Base-by-base conservation (phyloP, 2,329 filamentous ascomycete species). In the Fusarium camptoceras region DNA sequence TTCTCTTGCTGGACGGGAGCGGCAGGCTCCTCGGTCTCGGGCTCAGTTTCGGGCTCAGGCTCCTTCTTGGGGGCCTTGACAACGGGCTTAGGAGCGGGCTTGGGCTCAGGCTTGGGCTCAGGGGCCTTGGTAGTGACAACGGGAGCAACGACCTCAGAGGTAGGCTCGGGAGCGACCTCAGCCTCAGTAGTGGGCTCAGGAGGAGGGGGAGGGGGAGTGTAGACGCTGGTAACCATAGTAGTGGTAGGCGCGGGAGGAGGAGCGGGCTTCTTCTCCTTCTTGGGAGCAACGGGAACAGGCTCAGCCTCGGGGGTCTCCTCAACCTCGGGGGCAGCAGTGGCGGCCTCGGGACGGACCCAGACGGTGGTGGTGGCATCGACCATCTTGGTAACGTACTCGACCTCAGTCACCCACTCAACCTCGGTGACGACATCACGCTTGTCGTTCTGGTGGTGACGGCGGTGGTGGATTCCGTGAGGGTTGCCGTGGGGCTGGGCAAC, bases 361-460 rank as follows among this genome's bases (percentile, higher is more conserved):
- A 82, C 66, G 57, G 86, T 88, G 72, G 82, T 81, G 68, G 80
- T 83, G 37, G 81, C 79, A 71, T 87, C 86, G 57, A 88, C 76
- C 53, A 81, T 60, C 78, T 84, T 77, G 62, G 85, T 84, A 65
- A 88, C 80, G 50, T 76, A 79, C 68, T 75, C 83, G 5, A 81
- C 82, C 71, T 85, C 82, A 9, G 83, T 86, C 71, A 87, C 84
- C 81, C 83, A 87, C 73, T 83, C 83, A 55, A 82, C 82, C 73
- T 84, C 81, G 43, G 84, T 86, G 70, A 85, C 81, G 16, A 86
- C 61, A 22, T 76, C 82, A 53, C 79, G 79, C 68, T 78, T 78
- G 63, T 70, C 73, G 65, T 82, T 81, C 64, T 78, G 59, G 57
- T 78, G 72, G 69, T 81, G 77, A 63, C 81, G 81, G 61, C 80